A percentile compares a stretch with the other conserved stretches of the same genome.
phyloP scores from a whole-genome alignment of 2,329 filamentous ascomycete species.

The Xylariaceae sp. region DNA sequence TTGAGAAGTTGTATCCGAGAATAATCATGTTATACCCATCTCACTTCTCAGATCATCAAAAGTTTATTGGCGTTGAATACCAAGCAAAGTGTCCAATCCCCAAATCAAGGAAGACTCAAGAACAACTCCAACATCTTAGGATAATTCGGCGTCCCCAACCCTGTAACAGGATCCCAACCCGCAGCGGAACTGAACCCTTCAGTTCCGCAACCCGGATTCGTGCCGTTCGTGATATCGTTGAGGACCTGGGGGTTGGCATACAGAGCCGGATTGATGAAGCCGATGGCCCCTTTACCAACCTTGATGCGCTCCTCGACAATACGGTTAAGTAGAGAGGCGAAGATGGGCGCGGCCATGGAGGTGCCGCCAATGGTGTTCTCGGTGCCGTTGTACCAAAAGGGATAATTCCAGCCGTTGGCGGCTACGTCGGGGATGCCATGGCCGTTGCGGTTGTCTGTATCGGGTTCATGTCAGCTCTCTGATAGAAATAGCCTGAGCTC shows the following conservation, averaged over 20 bases:
- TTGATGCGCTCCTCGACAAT: conserved; percentile 47
- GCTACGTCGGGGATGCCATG: conserved; percentile 5
- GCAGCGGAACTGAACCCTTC: conserved; percentile 39
- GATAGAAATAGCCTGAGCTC: no score
- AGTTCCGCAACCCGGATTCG: conserved; percentile 34
- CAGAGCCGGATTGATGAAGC: conserved; percentile 49
- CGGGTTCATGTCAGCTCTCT: no score
- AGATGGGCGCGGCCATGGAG: conserved; percentile 39
- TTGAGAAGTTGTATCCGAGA: no score
- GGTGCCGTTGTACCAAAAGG: neutral
- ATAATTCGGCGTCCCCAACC: conserved; percentile 25
- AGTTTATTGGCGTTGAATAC: no score
- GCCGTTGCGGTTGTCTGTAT: conserved; percentile 2
- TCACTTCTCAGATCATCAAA: no score
- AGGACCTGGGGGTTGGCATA: conserved; percentile 40
- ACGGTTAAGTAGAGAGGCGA: conserved; percentile 35
- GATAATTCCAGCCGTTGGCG: conserved; percentile 3
- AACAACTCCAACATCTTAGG: conserved; percentile 8
- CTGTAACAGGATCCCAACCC: conserved; percentile 39
- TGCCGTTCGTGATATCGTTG: conserved; percentile 36
- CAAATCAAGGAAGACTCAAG: conserved; percentile 7
- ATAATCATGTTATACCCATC: no score
- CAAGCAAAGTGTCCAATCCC: no score
- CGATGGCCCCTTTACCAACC: conserved; percentile 42
- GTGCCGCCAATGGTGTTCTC: conserved; percentile 38